phyloP scores from a whole-genome alignment of 1,284 basidiomycete species.

The Cutaneotrichosporon cavernicola region DNA sequence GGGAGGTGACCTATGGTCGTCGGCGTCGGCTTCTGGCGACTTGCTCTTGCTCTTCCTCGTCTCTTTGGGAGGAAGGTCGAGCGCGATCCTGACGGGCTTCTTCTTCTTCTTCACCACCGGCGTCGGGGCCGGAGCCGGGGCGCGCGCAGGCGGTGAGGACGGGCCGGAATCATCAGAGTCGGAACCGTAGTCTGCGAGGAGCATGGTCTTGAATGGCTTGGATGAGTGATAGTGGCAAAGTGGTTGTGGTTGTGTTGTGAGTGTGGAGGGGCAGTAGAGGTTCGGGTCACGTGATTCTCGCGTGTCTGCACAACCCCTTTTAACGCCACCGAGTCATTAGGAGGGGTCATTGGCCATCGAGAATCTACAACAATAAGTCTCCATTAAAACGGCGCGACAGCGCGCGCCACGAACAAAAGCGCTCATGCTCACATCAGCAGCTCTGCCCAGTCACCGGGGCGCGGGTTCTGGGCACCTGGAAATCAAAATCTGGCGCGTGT shows the following conservation, averaged over 20 bases:
- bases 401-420: background rate
- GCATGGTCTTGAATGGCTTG: constrained; percentile 30
- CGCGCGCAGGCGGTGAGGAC: constrained; percentile 5
- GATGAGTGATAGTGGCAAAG: background rate
- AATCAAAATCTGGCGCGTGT: constrained; percentile 1
- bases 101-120: constrained; percentile 33
- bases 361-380: too few species aligned
- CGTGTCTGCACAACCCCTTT: too few species aligned
- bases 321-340: too few species aligned
- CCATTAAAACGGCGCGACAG: background rate
- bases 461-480: background rate
- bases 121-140: constrained; percentile 10
- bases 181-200: constrained; percentile 51
- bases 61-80: constrained; percentile 39
- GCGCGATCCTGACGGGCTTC: constrained; percentile 48
- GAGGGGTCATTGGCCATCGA: too few species aligned
- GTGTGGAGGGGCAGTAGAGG: background rate
- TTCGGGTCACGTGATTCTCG: too few species aligned
- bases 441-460: background rate
- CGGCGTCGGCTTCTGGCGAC: background rate
- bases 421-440: background rate
- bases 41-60: constrained; percentile 2
- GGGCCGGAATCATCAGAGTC: constrained; percentile 35
- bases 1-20: constrained; percentile 11
- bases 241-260: background rate